Percentiles rank a stretch among this genome's conserved stretches.
These are phyloP conservation scores for Sapria himalayana DNA, from an alignment of 345 rosid genomes.

Conservation along the genomic window DNA sequence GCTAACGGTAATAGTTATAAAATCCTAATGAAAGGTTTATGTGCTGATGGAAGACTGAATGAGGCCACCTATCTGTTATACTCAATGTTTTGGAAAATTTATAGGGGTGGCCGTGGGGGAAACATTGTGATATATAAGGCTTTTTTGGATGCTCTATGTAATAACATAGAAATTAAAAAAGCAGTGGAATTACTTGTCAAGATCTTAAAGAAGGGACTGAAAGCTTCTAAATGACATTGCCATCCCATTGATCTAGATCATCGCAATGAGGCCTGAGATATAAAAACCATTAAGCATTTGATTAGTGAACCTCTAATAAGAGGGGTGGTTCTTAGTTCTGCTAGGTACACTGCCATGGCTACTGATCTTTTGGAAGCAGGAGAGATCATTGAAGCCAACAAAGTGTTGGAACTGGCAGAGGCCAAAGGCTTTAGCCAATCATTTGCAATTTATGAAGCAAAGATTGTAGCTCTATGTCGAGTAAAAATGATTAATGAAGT, in stretches of 20 bases:
- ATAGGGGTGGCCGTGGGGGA: constrained; percentile 69
- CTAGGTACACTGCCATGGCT: constrained; percentile 56
- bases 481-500: constrained; percentile 35
- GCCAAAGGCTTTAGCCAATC: constrained; percentile 47
- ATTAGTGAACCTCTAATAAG: constrained; percentile 45
- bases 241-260: constrained; percentile 28
- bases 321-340: constrained; percentile 46
- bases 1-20: constrained; percentile 61
- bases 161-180: constrained; percentile 48
- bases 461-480: constrained; percentile 40
- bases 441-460: constrained; percentile 30
- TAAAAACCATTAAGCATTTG: constrained; percentile 29
- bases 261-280: constrained; percentile 18
- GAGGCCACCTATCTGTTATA: constrained; percentile 67
- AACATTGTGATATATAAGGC: constrained; percentile 65
- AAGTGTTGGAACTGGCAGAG: constrained; percentile 33
- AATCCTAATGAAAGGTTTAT: constrained; percentile 66
- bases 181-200: constrained; percentile 55
- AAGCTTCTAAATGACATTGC: constrained; percentile 34
- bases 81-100: constrained; percentile 93
- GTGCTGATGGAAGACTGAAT: constrained; percentile 36
- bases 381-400: constrained; percentile 37
- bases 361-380: constrained; percentile 44
- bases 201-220: constrained; percentile 60
- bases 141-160: constrained; percentile 56